Conservation (phyloP, 2,329 filamentous ascomycete species). For the Coleophoma eucalyptorum region DNA sequence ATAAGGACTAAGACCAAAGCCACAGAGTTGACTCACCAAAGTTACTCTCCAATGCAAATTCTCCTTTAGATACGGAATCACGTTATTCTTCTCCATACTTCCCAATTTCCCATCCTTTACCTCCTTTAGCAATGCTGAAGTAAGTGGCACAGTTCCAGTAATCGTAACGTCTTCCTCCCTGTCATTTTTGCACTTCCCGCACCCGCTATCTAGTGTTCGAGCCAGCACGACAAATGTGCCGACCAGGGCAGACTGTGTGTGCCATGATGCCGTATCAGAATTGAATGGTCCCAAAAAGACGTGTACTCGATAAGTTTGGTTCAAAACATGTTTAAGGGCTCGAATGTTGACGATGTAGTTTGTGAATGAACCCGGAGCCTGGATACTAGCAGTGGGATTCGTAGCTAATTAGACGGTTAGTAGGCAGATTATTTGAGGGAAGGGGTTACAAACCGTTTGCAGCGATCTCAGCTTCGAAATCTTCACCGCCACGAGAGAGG, state of each 20-base stretch:
- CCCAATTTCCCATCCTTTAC: slow-evolving; percentile 25
- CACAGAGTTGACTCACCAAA: not conserved
- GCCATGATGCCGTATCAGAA: slow-evolving; percentile 23
- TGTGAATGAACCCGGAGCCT: slow-evolving; percentile 15
- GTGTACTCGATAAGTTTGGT: slow-evolving; percentile 30
- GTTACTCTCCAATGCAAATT: slow-evolving; percentile 26
- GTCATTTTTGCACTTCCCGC: slow-evolving; percentile 27
- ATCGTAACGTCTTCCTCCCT: slow-evolving; percentile 24
- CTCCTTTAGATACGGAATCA: slow-evolving; percentile 25
- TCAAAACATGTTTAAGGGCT: slow-evolving; percentile 28
- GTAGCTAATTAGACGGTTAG: not conserved
- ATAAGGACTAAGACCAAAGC: too few species aligned
- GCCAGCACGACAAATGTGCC: slow-evolving; percentile 32
- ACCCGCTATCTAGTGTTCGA: slow-evolving; percentile 15
- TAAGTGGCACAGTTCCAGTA: slow-evolving; percentile 35
- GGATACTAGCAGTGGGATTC: not conserved
- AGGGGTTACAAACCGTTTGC: slow-evolving; percentile 8
- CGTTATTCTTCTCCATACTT: slow-evolving; percentile 24
- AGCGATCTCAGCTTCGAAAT: slow-evolving; percentile 17
- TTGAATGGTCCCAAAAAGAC: slow-evolving; percentile 31
- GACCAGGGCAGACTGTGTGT: slow-evolving; percentile 34
- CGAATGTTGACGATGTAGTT: slow-evolving; percentile 32
- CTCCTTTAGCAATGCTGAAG: slow-evolving; percentile 27
- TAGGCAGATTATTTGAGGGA: not conserved
- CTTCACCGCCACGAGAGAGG: slow-evolving; percentile 5